Conservation (phyloP, 139 green algal species). For the Zygnema circumcarinatum region DNA sequence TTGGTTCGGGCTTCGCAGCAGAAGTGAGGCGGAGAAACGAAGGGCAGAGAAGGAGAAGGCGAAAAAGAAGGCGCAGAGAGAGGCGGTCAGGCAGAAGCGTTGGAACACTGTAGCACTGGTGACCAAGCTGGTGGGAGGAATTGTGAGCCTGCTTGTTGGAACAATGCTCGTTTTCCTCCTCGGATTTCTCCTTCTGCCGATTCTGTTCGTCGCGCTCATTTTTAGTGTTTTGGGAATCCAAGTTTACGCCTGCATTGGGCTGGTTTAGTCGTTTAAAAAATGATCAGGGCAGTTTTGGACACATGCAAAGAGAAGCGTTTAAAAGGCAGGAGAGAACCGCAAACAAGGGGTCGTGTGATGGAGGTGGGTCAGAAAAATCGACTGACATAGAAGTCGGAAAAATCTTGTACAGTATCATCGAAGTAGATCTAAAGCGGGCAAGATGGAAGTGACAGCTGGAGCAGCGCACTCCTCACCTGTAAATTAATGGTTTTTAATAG, state of each 20-base stretch:
- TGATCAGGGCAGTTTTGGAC: no score
- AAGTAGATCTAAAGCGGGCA: no score
- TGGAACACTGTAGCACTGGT: background rate
- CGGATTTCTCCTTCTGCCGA: background rate
- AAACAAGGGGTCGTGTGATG: no score
- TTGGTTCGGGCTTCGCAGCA: background rate
- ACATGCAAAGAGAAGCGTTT: no score
- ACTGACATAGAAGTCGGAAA: no score
- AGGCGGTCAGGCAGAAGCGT: background rate
- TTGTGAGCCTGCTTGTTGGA: background rate
- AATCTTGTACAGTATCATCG: no score
- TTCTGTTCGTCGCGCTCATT: background rate
- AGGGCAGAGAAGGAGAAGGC: background rate
- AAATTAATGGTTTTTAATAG: no score
- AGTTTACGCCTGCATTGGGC: background rate
- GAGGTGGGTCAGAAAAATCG: no score
- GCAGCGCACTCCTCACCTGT: no score
- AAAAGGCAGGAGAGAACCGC: no score
- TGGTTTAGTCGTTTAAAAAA: no score
- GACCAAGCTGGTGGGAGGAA: background rate
- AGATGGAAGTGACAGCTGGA: no score
- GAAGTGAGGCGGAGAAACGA: background rate
- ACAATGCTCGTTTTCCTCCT: background rate
- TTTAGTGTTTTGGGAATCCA: background rate
- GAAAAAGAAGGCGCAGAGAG: background rate